phyloP scores from a whole-genome alignment of 345 rosid species.

The Eucalyptus marginata region DNA sequence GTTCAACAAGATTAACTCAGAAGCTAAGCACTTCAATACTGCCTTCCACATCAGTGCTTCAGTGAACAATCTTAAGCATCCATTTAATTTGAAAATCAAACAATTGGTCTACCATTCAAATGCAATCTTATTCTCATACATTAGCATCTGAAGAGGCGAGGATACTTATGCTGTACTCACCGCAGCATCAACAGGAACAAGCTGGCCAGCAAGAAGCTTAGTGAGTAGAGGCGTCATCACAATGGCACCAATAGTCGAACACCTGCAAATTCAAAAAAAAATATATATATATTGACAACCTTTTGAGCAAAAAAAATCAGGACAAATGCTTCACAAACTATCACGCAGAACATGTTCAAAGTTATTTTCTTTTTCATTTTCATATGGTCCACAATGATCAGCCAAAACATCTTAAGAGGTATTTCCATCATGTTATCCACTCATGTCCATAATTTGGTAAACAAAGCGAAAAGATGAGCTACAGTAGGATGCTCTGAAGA shows the following conservation, averaged over 20 bases:
- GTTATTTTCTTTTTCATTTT: neutral
- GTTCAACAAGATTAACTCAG: neutral
- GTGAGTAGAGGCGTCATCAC: constrained; percentile 98
- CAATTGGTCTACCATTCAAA: neutral
- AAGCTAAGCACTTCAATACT: neutral
- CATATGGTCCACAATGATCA: neutral
- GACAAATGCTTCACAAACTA: neutral
- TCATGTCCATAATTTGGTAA: neutral
- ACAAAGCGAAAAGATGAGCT: neutral
- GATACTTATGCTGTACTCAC: constrained; percentile 25
- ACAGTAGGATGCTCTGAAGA: neutral
- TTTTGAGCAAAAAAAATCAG: neutral
- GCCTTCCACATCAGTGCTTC: neutral
- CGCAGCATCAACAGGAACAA: constrained; percentile 95
- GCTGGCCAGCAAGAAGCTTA: constrained; percentile 98
- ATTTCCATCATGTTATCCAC: neutral
- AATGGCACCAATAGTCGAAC: constrained; percentile 96
- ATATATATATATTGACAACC: neutral
- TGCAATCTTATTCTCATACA: neutral
- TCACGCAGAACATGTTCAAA: neutral
- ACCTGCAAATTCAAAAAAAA: constrained; percentile 18
- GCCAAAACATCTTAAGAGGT: neutral
- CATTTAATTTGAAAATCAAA: neutral
- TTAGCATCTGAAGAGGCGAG: neutral
- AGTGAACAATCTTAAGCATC: neutral